A percentile compares a stretch with the other conserved stretches of the same genome.
Evolutionary conservation across 768 basidiomycete genomes (phyloP).

Genomic region (Naganishia kalamii): DNA sequence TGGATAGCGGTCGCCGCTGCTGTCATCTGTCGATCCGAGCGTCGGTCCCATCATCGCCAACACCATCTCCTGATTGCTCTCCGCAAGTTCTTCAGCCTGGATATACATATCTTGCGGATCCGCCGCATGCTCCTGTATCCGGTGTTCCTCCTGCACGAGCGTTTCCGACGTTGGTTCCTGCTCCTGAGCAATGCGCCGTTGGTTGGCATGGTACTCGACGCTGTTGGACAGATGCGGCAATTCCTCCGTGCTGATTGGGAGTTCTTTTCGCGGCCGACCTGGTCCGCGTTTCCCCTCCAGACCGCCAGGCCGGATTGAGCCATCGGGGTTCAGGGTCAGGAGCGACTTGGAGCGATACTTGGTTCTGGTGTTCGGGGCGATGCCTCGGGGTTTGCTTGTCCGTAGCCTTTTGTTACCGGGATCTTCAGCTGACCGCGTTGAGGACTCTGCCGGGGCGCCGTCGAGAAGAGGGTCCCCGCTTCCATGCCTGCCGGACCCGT

Average conservation of each 20-base stretch:
- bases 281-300: slow-evolving; percentile 14
- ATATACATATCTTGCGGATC: slow-evolving; percentile 1
- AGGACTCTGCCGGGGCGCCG: not conserved
- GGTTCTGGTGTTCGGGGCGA: not conserved
- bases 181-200: not conserved
- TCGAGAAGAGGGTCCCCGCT: not conserved
- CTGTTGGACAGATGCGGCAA: not conserved
- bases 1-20: not conserved
- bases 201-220: slow-evolving; percentile 6
- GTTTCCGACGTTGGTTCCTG: not conserved
- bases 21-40: not conserved
- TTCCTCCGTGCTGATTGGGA: not conserved
- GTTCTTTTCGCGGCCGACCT: not conserved
- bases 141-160: not conserved
- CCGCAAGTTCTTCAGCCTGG: not conserved
- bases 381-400: not conserved
- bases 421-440: not conserved
- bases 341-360: slow-evolving; percentile 17
- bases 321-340: slow-evolving; percentile 19
- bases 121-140: not conserved
- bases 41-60: slow-evolving; percentile 14
- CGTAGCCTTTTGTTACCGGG: not conserved
- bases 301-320: slow-evolving; percentile 17
- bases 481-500: not conserved
- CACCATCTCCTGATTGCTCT: slow-evolving; percentile 8